Percentiles rank a stretch among this genome's conserved stretches.
phyloP scores from a whole-genome alignment of 768 basidiomycete species.

The Suillus paluster region DNA sequence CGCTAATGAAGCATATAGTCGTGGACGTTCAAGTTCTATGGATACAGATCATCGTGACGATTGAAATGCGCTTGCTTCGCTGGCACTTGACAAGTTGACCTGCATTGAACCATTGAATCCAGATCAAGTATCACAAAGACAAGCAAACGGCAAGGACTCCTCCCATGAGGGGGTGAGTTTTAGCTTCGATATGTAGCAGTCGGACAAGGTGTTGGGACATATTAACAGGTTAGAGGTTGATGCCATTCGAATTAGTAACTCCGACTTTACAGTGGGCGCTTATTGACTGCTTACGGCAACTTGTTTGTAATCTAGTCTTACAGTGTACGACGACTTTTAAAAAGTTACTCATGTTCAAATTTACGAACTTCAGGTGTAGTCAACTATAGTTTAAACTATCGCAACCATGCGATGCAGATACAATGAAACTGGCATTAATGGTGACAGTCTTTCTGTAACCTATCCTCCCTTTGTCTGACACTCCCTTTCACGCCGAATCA shows the following conservation, averaged over 20 bases:
- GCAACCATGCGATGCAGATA: not conserved
- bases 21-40: conserved; percentile 44
- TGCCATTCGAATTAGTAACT: too few species aligned
- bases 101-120: conserved; percentile 16
- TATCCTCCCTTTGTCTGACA: not conserved
- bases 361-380: too few species aligned
- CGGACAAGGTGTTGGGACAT: too few species aligned
- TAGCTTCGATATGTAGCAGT: not conserved
- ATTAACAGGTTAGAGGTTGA: too few species aligned
- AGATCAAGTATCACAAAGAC: conserved; percentile 42
- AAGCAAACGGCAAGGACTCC: conserved; percentile 41
- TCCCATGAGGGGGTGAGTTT: conserved; percentile 46
- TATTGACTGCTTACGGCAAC: not conserved
- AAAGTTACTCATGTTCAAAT: too few species aligned
- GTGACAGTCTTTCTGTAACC: not conserved
- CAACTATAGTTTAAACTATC: not conserved
- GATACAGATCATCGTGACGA: conserved; percentile 42
- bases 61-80: conserved; percentile 46
- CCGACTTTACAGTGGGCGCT: too few species aligned
- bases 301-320: not conserved
- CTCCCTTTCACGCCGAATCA: conserved; percentile 2
- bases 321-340: too few species aligned
- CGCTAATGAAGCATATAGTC: conserved; percentile 23
- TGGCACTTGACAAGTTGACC: conserved; percentile 35
- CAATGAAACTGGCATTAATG: too few species aligned